phyloP scores from a whole-genome alignment of 768 basidiomycete genomes.

The Sistotremastrum suecicum region DNA sequence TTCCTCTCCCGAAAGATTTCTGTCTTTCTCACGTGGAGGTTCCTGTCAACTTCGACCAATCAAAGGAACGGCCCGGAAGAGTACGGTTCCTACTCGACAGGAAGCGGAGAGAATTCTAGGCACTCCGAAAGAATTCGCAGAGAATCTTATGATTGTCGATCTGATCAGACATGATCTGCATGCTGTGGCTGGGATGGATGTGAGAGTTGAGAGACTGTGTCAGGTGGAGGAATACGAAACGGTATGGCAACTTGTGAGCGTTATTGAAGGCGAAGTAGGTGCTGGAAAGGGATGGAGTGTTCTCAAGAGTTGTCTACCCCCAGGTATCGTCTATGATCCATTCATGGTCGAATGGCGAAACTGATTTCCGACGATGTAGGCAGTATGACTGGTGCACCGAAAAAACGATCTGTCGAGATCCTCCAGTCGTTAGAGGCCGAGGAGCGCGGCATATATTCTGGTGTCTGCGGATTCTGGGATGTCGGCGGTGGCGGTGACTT shows the following conservation, averaged over 20 bases:
- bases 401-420: slow-evolving; percentile 86
- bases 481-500: slow-evolving; percentile 83
- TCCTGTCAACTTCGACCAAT: slow-evolving; percentile 83
- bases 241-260: slow-evolving; percentile 91
- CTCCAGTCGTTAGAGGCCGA: slow-evolving; percentile 63
- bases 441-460: slow-evolving; percentile 75
- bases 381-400: slow-evolving; percentile 96
- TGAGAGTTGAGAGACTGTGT: slow-evolving; percentile 76
- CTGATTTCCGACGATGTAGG: slow-evolving; percentile 28
- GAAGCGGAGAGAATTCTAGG: slow-evolving; percentile 54
- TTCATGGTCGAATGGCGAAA: background rate
- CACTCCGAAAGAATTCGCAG: slow-evolving; percentile 80
- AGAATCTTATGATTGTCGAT: slow-evolving; percentile 98
- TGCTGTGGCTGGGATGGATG: slow-evolving; percentile 67
- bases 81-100: slow-evolving; percentile 43
- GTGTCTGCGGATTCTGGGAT: slow-evolving; percentile 87
- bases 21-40: slow-evolving; percentile 63
- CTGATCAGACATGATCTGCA: slow-evolving; percentile 89
- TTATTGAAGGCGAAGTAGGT: slow-evolving; percentile 63
- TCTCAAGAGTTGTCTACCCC: slow-evolving; percentile 66
- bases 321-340: slow-evolving; percentile 36
- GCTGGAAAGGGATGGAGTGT: slow-evolving; percentile 64
- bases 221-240: slow-evolving; percentile 83
- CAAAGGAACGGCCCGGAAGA: slow-evolving; percentile 80
- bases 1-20: slow-evolving; percentile 86